Conservation (phyloP, 768 basidiomycete genomes). For the Podaxis sp. region DNA sequence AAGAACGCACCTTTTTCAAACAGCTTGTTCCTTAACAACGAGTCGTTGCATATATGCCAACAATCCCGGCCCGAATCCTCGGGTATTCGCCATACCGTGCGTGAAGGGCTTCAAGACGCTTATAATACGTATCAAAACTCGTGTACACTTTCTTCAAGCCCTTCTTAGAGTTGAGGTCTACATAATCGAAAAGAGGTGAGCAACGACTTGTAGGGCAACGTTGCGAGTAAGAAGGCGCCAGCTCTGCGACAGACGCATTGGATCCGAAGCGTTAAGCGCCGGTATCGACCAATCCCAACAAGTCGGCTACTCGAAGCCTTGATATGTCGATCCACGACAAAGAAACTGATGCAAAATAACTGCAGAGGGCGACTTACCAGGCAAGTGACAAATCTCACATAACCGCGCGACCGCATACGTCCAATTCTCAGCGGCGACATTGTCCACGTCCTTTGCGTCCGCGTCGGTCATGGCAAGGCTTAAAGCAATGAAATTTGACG, state of each 20-base stretch:
- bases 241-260: no score
- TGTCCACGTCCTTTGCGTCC: not conserved
- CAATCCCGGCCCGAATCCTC: slow-evolving; percentile 53
- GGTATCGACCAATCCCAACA: not conserved
- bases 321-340: not conserved
- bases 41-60: slow-evolving; percentile 50
- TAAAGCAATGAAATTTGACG: not conserved
- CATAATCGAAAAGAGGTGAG: no score
- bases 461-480: not conserved
- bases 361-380: not conserved
- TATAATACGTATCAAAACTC: not conserved
- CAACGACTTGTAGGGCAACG: no score
- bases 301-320: not conserved
- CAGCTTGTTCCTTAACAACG: slow-evolving; percentile 46
- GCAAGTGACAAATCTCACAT: not conserved
- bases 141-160: not conserved
- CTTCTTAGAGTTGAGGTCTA: not conserved
- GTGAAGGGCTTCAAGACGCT: not conserved
- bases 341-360: not conserved
- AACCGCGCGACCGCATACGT: not conserved
- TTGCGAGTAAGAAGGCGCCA: no score
- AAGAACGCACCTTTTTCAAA: slow-evolving; percentile 48
- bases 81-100: slow-evolving; percentile 40
- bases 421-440: not conserved
- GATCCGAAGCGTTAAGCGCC: not conserved